These are phyloP conservation scores for Verticillium longisporum DNA, from an alignment of 2,329 filamentous ascomycete species.

Conservation along the genomic window DNA sequence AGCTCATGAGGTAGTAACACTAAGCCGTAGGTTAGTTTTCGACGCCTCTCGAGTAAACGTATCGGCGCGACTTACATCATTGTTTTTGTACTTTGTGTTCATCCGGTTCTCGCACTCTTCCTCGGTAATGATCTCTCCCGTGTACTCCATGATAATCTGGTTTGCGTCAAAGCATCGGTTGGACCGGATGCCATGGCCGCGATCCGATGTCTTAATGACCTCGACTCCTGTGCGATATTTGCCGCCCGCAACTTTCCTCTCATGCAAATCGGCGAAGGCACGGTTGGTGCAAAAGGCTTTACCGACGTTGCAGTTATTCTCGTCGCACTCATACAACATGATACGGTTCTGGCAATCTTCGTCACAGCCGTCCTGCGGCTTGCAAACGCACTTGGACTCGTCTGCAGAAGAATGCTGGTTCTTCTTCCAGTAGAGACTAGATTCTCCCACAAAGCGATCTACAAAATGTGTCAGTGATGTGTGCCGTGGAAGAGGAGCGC, in stretches of 20 bases:
- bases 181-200: constrained; percentile 85
- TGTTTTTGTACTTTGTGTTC: constrained; percentile 89
- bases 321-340: constrained; percentile 96
- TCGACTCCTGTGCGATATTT: constrained; percentile 92
- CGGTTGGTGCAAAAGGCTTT: constrained; percentile 75
- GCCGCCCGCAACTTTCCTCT: constrained; percentile 69
- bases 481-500: constrained; percentile 5
- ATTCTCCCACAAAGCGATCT: constrained; percentile 90
- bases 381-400: constrained; percentile 72
- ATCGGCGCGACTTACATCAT: constrained; percentile 56
- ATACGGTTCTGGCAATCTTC: constrained; percentile 90
- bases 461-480: constrained; percentile 20
- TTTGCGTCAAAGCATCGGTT: constrained; percentile 81
- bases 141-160: constrained; percentile 98
- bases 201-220: constrained; percentile 82
- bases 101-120: constrained; percentile 89
- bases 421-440: constrained; percentile 74
- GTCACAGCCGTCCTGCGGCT: constrained; percentile 70
- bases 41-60: constrained; percentile 6
- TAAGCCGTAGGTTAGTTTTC: constrained; percentile 26
- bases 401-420: constrained; percentile 67
- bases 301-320: constrained; percentile 77
- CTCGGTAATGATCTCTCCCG: constrained; percentile 94
- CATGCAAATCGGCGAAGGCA: constrained; percentile 72
- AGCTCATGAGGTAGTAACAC: constrained; percentile 98